Evolutionary conservation across 73 alveolate species (phyloP).

Genomic region (Paramecium pentaurelia): DNA sequence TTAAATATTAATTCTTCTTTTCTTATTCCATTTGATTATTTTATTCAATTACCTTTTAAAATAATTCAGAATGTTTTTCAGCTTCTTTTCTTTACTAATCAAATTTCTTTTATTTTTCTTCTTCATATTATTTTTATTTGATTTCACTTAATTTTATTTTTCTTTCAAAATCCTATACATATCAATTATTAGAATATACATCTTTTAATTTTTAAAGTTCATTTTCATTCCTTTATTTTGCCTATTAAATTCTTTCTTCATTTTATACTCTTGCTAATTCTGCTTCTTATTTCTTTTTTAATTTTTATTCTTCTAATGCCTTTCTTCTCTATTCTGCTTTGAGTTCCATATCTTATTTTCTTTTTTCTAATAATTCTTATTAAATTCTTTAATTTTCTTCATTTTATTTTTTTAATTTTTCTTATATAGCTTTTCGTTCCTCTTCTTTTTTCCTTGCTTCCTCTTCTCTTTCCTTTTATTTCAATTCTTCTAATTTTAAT

Average conservation of each 20-base stretch:
- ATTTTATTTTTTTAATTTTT: background rate
- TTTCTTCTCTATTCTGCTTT: background rate
- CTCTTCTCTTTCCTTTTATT: conserved; percentile 36
- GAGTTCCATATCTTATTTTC: background rate
- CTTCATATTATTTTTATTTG: background rate
- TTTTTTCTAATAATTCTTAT: background rate
- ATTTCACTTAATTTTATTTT: background rate
- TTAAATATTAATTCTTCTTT: background rate
- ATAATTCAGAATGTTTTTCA: background rate
- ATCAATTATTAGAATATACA: background rate
- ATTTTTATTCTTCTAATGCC: background rate
- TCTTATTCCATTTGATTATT: background rate
- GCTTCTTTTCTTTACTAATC: background rate
- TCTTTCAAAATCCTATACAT: background rate
- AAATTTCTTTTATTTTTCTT: background rate
- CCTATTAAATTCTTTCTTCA: background rate
- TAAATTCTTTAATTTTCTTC: background rate
- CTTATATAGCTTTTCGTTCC: background rate
- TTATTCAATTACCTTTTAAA: background rate
- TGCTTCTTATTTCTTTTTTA: background rate
- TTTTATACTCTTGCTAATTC: background rate
- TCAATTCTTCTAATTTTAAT: background rate
- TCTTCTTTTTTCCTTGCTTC: background rate
- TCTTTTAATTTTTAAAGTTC: background rate
- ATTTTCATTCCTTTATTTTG: background rate